phyloP scores from a whole-genome alignment of 176 grass and related monocot species.

The Avena atlantica region DNA sequence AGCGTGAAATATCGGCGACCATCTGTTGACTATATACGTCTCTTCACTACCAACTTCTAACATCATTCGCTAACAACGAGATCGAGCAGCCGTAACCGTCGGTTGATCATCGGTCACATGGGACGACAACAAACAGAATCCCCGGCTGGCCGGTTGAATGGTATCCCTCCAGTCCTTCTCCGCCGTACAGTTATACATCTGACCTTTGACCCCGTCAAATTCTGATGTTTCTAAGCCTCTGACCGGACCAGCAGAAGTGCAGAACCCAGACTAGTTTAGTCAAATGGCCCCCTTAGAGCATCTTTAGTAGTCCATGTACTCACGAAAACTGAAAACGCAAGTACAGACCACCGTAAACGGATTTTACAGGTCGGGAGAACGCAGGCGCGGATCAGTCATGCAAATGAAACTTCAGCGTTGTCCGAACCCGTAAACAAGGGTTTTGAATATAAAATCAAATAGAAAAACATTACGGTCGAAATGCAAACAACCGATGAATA shows the following conservation, averaged over 20 bases:
- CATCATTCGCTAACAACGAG: neutral
- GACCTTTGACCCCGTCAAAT: conserved; percentile 44
- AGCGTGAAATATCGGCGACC: neutral
- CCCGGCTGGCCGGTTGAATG: neutral
- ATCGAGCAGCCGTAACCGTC: neutral
- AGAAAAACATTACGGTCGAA: no score
- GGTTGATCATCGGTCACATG: neutral
- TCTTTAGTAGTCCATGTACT: no score
- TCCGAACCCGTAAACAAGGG: no score
- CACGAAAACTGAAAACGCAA: no score
- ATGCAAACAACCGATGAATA: no score
- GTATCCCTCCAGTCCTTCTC: neutral
- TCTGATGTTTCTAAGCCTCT: neutral
- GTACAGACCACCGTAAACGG: no score
- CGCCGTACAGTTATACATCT: conserved; percentile 3
- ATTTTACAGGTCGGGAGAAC: no score
- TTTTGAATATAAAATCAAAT: no score
- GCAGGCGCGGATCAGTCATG: no score
- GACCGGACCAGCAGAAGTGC: neutral
- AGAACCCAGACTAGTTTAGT: neutral
- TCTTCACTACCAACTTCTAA: neutral
- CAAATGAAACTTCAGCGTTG: no score
- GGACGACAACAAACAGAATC: neutral
- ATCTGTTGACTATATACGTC: neutral
- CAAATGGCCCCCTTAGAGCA: neutral